Percentiles rank a stretch among this genome's conserved stretches.
Conservation (phyloP, 176 grass and related monocot genomes). For the Elaeis guineensis region DNA sequence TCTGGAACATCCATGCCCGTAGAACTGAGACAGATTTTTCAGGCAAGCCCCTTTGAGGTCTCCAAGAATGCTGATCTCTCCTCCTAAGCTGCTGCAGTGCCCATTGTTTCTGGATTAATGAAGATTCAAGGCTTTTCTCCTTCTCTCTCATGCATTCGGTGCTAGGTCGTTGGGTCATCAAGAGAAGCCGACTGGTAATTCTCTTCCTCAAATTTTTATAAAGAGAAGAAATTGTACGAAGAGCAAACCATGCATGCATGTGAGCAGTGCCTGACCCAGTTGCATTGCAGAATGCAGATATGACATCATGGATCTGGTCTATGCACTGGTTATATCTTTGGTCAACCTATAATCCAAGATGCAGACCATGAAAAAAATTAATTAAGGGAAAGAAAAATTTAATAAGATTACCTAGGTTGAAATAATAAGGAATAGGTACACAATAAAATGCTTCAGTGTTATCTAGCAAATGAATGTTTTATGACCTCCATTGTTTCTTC, state of each 20-base stretch:
- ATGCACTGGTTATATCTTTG: slow-evolving; percentile 68
- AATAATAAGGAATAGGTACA: no score
- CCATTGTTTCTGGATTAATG: slow-evolving; percentile 72
- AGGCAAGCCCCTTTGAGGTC: slow-evolving; percentile 74
- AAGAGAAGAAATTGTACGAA: slow-evolving; percentile 35
- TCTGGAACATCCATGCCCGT: slow-evolving; percentile 81
- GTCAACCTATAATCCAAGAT: slow-evolving; percentile 40
- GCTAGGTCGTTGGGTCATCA: slow-evolving; percentile 1
- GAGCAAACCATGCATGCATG: slow-evolving; percentile 49
- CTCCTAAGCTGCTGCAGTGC: slow-evolving; percentile 42
- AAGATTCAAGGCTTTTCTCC: slow-evolving; percentile 49
- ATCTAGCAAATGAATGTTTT: no score
- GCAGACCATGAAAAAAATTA: not conserved
- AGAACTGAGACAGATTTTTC: slow-evolving; percentile 80
- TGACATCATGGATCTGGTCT: slow-evolving; percentile 62
- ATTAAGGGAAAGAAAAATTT: not conserved
- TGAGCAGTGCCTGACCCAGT: slow-evolving; percentile 10
- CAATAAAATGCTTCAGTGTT: no score
- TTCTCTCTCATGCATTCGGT: slow-evolving; percentile 21
- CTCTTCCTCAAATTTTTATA: slow-evolving; percentile 43
- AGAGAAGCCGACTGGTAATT: slow-evolving; percentile 39
- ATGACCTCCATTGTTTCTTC: no score
- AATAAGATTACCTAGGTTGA: not conserved
- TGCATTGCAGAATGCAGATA: slow-evolving; percentile 40
- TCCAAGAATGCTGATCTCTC: slow-evolving; percentile 63